Conservation (phyloP, 768 basidiomycete species). For the Lactarius akahatsu region DNA sequence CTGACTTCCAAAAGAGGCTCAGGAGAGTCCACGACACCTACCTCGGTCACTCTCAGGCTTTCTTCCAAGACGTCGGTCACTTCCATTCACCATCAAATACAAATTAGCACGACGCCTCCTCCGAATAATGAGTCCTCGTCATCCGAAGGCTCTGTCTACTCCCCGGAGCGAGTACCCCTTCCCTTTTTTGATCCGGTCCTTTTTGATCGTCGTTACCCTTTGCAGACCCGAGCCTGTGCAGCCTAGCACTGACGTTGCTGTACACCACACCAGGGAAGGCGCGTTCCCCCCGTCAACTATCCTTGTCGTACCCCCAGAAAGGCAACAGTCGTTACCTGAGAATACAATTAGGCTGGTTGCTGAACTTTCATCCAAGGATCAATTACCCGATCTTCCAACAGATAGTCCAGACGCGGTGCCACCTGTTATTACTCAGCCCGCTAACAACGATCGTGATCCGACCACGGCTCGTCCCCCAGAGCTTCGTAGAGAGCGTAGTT, state of each 20-base stretch:
- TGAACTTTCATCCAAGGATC: slow-evolving; percentile 18
- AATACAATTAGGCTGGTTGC: slow-evolving; percentile 15
- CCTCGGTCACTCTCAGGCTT: slow-evolving; percentile 51
- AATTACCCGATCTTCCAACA: slow-evolving; percentile 11
- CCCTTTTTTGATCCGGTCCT: not conserved
- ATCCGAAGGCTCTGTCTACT: slow-evolving; percentile 17
- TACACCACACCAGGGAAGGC: slow-evolving; percentile 50
- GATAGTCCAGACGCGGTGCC: slow-evolving; percentile 7
- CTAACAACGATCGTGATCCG: not conserved
- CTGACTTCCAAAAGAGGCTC: slow-evolving; percentile 39
- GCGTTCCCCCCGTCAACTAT: slow-evolving; percentile 56
- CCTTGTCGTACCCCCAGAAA: slow-evolving; percentile 26
- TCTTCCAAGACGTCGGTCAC: slow-evolving; percentile 18
- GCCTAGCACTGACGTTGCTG: not conserved
- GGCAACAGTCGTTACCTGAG: slow-evolving; percentile 4
- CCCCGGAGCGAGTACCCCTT: slow-evolving; percentile 7
- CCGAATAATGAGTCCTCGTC: slow-evolving; percentile 4
- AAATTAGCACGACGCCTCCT: slow-evolving; percentile 12
- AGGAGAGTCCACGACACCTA: slow-evolving; percentile 23
- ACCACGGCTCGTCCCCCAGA: not conserved
- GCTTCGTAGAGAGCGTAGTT: slow-evolving; percentile 33
- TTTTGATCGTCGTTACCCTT: slow-evolving; percentile 10
- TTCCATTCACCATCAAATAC: slow-evolving; percentile 23
- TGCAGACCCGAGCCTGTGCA: slow-evolving; percentile 16
- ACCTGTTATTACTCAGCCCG: not conserved